Base-by-base conservation (phyloP, 192 early-diverging fungal species). In the Kappamyces sp. region DNA sequence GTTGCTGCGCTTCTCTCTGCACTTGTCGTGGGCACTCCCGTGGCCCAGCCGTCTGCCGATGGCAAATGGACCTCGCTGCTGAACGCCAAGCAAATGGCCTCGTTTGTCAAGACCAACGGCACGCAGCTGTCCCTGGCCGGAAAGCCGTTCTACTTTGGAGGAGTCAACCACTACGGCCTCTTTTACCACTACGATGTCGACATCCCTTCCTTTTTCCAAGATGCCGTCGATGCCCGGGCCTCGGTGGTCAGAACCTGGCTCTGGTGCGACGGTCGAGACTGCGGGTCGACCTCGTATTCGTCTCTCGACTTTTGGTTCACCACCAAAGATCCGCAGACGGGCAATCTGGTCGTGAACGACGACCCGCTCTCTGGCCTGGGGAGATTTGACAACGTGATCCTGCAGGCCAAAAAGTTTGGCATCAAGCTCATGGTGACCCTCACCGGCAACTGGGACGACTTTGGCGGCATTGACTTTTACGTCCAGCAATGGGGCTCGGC, bases 401-500 rank as follows among this genome's bases (percentile, higher is more conserved):
- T 70, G 41, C 38, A 39, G 22, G 66, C 69, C 34, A 57, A 52
- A 5, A 35, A 22, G 11, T 47, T 48, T 11, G 59, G 53, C 15
- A 39, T 73, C 12, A 65, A 64, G 48, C 39, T 73, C 5, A 52
- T 74, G 14, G 39, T 73, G 30, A 47, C 71, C 1, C 38, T 73
- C 36, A 57, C 61, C 22, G 62, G 62, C 14, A 73, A 73, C 57
- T 73, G 71, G 71, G 39, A 36, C 37, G 71, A 72, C 42, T 73
- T 57, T 54, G 67, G 71, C 34, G 71, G 71, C 38, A 58, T 67
- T 31, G 71, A 73, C 50, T 49, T 49, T 7, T 73, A 66, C 35
- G 64, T 66, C n/a, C 31, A 45, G 5, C 41, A 38, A 34, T 38
- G 45, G 31, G 22, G 22, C 22, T 58, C 55, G 5, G 45, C 55